A percentile compares a stretch with the other conserved stretches of the same genome.
phyloP scores from a whole-genome alignment of 2,329 filamentous ascomycete genomes.

The Pseudogymnoascus sp. region DNA sequence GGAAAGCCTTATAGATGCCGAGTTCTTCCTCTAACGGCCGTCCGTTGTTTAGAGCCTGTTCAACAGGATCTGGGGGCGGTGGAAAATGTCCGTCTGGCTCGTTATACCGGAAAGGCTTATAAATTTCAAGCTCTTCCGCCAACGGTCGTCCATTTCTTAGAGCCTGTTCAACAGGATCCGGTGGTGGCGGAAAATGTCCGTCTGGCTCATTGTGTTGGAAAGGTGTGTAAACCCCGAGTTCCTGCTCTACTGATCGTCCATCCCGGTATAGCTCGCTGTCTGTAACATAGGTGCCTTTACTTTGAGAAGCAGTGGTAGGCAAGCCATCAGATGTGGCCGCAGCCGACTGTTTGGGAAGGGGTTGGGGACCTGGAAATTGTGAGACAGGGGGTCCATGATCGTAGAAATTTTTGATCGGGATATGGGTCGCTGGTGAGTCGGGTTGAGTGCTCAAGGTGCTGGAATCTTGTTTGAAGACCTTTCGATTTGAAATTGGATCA shows the following conservation, averaged over 20 bases:
- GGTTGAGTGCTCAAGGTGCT: slow-evolving; percentile 9
- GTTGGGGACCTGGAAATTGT: not conserved
- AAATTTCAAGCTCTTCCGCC: slow-evolving; percentile 4
- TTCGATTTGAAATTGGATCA: slow-evolving; percentile 54
- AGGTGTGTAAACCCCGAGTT: slow-evolving; percentile 30
- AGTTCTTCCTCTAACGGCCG: not conserved
- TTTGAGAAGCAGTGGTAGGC: not conserved
- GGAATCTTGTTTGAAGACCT: slow-evolving; percentile 31
- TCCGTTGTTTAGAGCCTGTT: slow-evolving; percentile 29
- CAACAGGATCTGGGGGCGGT: slow-evolving; percentile 20
- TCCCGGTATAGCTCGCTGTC: slow-evolving; percentile 8
- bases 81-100: slow-evolving; percentile 33
- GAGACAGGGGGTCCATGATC: not conserved
- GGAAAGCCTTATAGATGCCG: slow-evolving; percentile 9
- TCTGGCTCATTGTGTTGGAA: slow-evolving; percentile 32
- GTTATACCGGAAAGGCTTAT: slow-evolving; percentile 10
- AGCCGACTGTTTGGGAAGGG: not conserved
- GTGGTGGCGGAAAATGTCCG: slow-evolving; percentile 27
- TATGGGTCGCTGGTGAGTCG: not conserved
- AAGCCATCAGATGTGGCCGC: not conserved
- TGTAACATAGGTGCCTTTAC: not conserved
- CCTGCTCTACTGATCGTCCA: not conserved
- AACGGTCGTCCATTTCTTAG: slow-evolving; percentile 22
- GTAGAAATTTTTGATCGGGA: slow-evolving; percentile 16
- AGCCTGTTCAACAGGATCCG: slow-evolving; percentile 29